Evolutionary conservation across 202 grass and related monocot species (phyloP), one percentile per base, ranked within the genome.

Genomic region (Schoenoplectus tabernaemontani): DNA sequence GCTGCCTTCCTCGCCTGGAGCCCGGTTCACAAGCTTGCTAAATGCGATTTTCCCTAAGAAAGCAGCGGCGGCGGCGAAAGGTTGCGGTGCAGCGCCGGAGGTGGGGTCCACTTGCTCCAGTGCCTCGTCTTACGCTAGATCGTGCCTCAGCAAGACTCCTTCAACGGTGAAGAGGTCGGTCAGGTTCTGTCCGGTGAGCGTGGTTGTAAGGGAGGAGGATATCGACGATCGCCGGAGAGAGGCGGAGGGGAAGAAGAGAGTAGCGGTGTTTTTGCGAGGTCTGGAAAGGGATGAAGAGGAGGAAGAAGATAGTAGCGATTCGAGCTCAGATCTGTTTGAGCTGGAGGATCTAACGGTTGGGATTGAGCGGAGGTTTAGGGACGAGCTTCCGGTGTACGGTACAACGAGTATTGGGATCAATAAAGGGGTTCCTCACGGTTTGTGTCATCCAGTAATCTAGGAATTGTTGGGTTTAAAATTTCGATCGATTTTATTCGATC

Each of bases 251-350:
- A 88, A 67, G 66, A 85, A 81, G 69, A 85, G 78, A 54, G 83
- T 87, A 69, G 83, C 77, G 81, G 84, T 85, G 78, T 84, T 99
- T 70, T 82, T 93, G 71, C 85, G 84, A 62, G 88, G 86, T 42
- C 59, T 91, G 81, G 91, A 92, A 60, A 87, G 88, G 54, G 92
- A 91, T 26, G 85, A 87, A 46, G 92, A 89, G 2, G n/a, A n/a
- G n/a, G 85, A 88, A 4, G 88, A 90, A 5, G 89, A 92, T 0
- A 88, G 80, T 73, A 99, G 96, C 86, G 92, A 99, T 82, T 89
- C 96, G 70, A 99, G 96, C 87, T 99, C 96, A 6, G 92, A 99
- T 87, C 85, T 99, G 65, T 99, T 99, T 87, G 96, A 99, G 76
- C 74, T 99, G 17, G 96, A 96, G 78, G 94, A 89, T 82, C 53